Evolutionary conservation across 495 filamentous ascomycete species (phyloP).

Genomic region (Daldinia concentrica): DNA sequence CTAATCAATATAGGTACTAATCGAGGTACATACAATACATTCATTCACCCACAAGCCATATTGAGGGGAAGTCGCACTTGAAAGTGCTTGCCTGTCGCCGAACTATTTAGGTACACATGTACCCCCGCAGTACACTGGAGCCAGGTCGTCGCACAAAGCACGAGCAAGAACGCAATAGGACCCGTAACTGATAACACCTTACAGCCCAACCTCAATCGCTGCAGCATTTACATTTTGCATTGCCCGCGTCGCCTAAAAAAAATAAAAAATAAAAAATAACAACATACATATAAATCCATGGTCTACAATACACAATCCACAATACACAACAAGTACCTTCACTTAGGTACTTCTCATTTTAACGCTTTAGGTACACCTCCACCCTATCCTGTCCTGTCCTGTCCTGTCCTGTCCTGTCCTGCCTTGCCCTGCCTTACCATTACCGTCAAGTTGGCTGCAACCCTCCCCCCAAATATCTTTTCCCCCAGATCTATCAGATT

Average conservation of each 20-base stretch:
- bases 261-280: slow-evolving; percentile 9
- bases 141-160: slow-evolving; percentile 36
- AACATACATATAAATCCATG: neutral
- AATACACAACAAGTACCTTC: neutral
- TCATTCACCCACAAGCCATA: neutral
- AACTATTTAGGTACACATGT: slow-evolving; percentile 28
- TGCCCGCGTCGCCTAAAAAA: slow-evolving; percentile 34
- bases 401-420: slow-evolving; percentile 4
- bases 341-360: slow-evolving; percentile 6
- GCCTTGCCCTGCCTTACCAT: slow-evolving; percentile 28
- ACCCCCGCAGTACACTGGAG: slow-evolving; percentile 21
- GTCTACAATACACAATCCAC: neutral
- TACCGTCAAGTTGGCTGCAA: slow-evolving; percentile 34
- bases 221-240: slow-evolving; percentile 31
- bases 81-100: slow-evolving; percentile 27
- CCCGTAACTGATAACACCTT: slow-evolving; percentile 42
- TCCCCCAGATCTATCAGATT: slow-evolving; percentile 45
- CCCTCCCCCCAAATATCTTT: slow-evolving; percentile 29
- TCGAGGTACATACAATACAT: slow-evolving; percentile 12
- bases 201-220: slow-evolving; percentile 32
- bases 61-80: slow-evolving; percentile 10
- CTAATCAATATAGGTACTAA: slow-evolving; percentile 22
- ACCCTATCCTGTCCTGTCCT: neutral
- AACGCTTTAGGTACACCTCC: neutral
- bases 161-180: slow-evolving; percentile 35